phyloP scores from a whole-genome alignment of 352 stramenopile species.

The Globisporangium spinosum region DNA sequence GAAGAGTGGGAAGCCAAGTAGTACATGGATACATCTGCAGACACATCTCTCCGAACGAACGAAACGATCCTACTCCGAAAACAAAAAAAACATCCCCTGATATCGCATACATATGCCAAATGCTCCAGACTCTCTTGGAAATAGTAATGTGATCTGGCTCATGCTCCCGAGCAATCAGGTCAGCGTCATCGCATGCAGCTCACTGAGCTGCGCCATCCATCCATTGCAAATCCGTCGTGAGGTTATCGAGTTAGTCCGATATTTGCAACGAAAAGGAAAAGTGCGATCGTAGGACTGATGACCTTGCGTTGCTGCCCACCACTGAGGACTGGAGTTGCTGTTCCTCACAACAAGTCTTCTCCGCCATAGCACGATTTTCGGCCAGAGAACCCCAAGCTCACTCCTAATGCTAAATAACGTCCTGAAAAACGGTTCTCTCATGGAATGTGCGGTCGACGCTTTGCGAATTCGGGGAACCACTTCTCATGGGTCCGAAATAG shows the following conservation, averaged over 20 bases:
- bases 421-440: neutral
- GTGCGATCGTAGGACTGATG: too few relatives aligned
- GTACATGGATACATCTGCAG: neutral
- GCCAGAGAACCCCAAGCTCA: too few relatives aligned
- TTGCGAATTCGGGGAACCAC: neutral
- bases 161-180: neutral
- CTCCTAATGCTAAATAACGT: too few relatives aligned
- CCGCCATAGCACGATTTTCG: neutral
- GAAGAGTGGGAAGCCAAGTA: neutral
- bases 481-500: neutral
- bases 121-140: neutral
- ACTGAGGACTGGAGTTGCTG: neutral
- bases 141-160: neutral
- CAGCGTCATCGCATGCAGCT: neutral
- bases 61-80: neutral
- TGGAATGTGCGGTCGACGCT: neutral
- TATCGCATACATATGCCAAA: neutral
- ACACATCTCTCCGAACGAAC: neutral
- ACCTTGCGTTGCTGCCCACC: too few relatives aligned
- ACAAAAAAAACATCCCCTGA: neutral
- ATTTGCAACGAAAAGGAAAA: too few relatives aligned
- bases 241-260: neutral
- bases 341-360: neutral
- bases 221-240: neutral
- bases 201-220: neutral